Base-by-base conservation (phyloP, 2,329 filamentous ascomycete genomes). In the Nigrospora oryzae region DNA sequence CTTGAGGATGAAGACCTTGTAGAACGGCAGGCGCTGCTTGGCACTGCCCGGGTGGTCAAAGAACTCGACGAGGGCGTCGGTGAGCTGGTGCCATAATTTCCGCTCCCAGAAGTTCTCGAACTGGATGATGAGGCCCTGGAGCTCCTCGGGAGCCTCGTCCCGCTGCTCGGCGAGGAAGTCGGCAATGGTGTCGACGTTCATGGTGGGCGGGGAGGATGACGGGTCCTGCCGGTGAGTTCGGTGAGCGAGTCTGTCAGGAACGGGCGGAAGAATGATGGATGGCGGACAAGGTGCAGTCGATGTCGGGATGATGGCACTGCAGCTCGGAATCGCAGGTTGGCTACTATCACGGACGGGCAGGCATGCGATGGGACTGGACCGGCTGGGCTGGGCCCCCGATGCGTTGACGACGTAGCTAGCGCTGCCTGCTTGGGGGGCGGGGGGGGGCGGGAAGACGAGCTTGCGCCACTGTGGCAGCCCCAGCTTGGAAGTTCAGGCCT, bases 51-150 rank as follows among this genome's bases (percentile, higher is more conserved):
- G 77, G 56, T 87, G 71, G 59, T 83, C 83, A 73, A 96, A 98
- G 77, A 91, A 96, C 54, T 86, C 78, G 56, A 95, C 74, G 46
- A 98, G 79, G 43, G 84, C 75, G 61, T 95, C 86, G 33, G 93
- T 98, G 55, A 98, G 84, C 70, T 98, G 90, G 73, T 98, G 93
- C 93, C 93, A 98, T 69, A 98, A 79, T 72, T 96, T 96, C 59
- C 91, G 84, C 74, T 98, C 93, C 93, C 93, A 98, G 62, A 83
- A 87, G 64, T 95, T 89, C 73, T 98, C 93, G 54, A 98, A 95
- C 58, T 84, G 81, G 57, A 98, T 78, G 66, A 96, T 87, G 60
- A 87, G 81, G 59, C 84, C 79, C 69, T 96, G 90, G 43, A 95
- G 79, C 64, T 95, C 86, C 56, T 89, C 86, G 43, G 89, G 86